A percentile compares a stretch with the other conserved stretches of the same genome.
Evolutionary conservation across 2,329 filamentous ascomycete genomes (phyloP).

Genomic region (Exserohilum rostratum): DNA sequence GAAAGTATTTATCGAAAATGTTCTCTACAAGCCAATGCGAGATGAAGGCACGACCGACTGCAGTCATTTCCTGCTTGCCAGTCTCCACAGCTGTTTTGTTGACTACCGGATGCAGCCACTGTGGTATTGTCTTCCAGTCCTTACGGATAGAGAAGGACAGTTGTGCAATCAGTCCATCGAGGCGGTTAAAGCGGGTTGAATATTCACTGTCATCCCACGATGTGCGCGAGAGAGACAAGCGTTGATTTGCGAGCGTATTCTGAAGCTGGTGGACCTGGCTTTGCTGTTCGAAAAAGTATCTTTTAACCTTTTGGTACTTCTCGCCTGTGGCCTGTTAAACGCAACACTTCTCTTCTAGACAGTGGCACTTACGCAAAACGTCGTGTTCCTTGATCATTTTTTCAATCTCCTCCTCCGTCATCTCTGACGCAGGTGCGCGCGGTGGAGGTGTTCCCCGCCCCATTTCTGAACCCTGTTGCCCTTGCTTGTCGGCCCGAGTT

Average conservation of each 20-base stretch:
- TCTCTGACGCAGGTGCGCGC: slow-evolving; percentile 47
- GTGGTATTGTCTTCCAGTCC: slow-evolving; percentile 82
- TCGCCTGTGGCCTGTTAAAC: slow-evolving; percentile 63
- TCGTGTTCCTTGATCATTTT: slow-evolving; percentile 58
- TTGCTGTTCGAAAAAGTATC: slow-evolving; percentile 93
- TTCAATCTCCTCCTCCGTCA: slow-evolving; percentile 56
- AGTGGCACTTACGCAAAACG: slow-evolving; percentile 52
- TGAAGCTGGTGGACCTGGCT: slow-evolving; percentile 91
- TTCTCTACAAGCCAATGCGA: slow-evolving; percentile 89
- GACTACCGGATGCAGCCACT: slow-evolving; percentile 79
- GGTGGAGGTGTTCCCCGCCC: slow-evolving; percentile 56
- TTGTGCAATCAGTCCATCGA: slow-evolving; percentile 94
- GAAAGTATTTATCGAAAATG: slow-evolving; percentile 90
- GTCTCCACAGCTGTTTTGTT: slow-evolving; percentile 84
- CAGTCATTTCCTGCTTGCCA: slow-evolving; percentile 97
- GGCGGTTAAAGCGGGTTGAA: slow-evolving; percentile 80
- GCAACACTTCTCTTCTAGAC: neutral
- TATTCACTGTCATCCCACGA: slow-evolving; percentile 97
- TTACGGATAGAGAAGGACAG: slow-evolving; percentile 95
- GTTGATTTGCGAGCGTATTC: slow-evolving; percentile 96
- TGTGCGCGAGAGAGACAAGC: slow-evolving; percentile 90
- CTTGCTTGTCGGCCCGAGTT: slow-evolving; percentile 48
- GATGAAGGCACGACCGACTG: slow-evolving; percentile 86
- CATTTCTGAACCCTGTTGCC: slow-evolving; percentile 39
- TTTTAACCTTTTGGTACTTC: slow-evolving; percentile 98